Conservation (phyloP, 2,329 filamentous ascomycete species). For the Teratosphaeria nubilosa region DNA sequence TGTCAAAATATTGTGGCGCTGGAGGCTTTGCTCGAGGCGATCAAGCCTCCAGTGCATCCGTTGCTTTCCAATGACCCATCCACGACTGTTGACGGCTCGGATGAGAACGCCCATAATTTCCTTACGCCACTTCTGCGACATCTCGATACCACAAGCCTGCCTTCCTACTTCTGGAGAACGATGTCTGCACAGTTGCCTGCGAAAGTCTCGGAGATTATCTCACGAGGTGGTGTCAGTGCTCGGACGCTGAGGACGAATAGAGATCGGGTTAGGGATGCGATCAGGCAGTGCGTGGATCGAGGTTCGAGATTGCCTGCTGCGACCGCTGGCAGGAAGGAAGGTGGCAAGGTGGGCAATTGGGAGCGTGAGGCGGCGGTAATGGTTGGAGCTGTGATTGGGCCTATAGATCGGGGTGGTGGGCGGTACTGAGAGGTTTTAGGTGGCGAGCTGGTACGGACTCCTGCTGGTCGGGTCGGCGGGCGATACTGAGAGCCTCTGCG, state of each 20-base stretch:
- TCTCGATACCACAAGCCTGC: constrained; percentile 76
- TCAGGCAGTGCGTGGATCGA: constrained; percentile 71
- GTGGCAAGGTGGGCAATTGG: constrained; percentile 48
- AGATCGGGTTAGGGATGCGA: constrained; percentile 62
- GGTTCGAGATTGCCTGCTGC: constrained; percentile 60
- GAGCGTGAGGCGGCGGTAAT: constrained; percentile 91
- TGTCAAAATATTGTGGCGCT: constrained; percentile 90
- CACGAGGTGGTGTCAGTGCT: constrained; percentile 71
- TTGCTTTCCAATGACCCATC: constrained; percentile 35
- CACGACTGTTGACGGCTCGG: constrained; percentile 29
- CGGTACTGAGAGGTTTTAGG: background rate
- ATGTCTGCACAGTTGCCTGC: constrained; percentile 67
- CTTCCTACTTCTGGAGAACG: constrained; percentile 88
- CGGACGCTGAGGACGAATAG: constrained; percentile 69
- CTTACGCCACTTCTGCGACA: constrained; percentile 59
- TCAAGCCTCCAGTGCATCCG: constrained; percentile 59
- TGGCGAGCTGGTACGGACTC: background rate
- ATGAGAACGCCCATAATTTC: constrained; percentile 40
- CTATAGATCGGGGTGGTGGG: constrained; percentile 26
- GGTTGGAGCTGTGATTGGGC: constrained; percentile 70
- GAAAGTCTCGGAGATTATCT: constrained; percentile 74
- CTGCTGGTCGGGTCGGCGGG: too few relatives aligned
- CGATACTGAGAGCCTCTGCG: too few relatives aligned
- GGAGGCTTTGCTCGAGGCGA: constrained; percentile 62
- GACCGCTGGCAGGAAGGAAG: constrained; percentile 17